Evolutionary conservation across 1,139 yeast genomes (phyloP).

Genomic region (Magnusiomyces suaveolens): DNA sequence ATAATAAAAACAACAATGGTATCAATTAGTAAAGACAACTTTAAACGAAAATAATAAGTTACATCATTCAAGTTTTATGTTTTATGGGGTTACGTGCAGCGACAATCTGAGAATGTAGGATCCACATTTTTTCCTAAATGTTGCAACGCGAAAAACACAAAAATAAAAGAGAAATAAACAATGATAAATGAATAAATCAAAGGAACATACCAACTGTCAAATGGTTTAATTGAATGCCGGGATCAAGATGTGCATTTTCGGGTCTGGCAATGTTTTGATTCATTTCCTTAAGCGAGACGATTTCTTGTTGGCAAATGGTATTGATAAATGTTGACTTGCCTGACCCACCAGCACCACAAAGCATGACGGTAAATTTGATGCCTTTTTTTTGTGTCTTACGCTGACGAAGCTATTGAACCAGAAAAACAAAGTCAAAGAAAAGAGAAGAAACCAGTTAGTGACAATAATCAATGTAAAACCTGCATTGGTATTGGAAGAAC

Average conservation of each 20-base stretch:
- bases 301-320: slow-evolving; percentile 81
- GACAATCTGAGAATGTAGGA: background rate
- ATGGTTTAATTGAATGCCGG: slow-evolving; percentile 42
- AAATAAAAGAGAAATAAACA: no score
- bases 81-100: background rate
- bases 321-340: slow-evolving; percentile 83
- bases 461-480: no score
- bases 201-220: slow-evolving; percentile 33
- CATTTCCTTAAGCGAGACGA: slow-evolving; percentile 38
- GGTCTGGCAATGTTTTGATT: slow-evolving; percentile 25
- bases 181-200: background rate
- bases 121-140: background rate
- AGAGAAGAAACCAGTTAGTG: no score
- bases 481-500: no score
- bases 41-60: no score
- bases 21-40: slow-evolving; percentile 14
- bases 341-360: slow-evolving; percentile 70
- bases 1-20: background rate
- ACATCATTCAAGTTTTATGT: background rate
- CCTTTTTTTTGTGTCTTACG: slow-evolving; percentile 78
- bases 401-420: slow-evolving; percentile 39
- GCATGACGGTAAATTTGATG: slow-evolving; percentile 70
- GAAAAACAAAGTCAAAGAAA: background rate
- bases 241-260: slow-evolving; percentile 38
- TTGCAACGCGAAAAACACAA: no score